Base-by-base conservation (phyloP, 2,329 filamentous ascomycete genomes). In the Diaporthe humulicola region DNA sequence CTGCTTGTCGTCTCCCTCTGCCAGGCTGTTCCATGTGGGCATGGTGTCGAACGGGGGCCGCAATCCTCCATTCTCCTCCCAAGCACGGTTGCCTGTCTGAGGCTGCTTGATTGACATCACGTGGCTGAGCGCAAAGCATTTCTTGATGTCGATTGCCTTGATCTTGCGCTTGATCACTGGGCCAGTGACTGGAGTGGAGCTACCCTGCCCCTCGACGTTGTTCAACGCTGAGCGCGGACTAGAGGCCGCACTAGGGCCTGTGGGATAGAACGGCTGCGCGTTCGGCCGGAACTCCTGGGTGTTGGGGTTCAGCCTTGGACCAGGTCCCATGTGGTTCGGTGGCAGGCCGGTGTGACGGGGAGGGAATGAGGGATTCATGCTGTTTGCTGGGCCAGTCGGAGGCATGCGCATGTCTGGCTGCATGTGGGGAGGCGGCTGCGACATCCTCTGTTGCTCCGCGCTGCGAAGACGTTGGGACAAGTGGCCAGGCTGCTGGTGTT, bases 11-110 rank as follows among this genome's bases (percentile, higher is more conserved):
- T 90, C 87, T 77, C 95, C 93, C 28, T 92, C 91, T 66, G 91
- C 86, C 33, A 92, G 85, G 75, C 92, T 91, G 76, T 93, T 92
- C 96, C 97, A 99, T 0, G 93, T 96, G 0, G 95, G 95, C 15
- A 89, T 87, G 1, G 97, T 98, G 79, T 95, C 93, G 83, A 93
- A 98, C 5, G 96, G 92, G 38, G 93, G 93, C 50, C 93, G 93
- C 71, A 98, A 90, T n/a, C 95, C 95, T 61, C 92, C 93, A 80
- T 97, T 98, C 74, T 92, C 90, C 48, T 91, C 88, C 87, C 93
- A 95, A 77, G 93, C 91, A 78, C 88, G 87, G 22, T 50, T 71
- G 33, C 85, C 88, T 28, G 69, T 15, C 74, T 87, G 84, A 0
- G 87, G 86, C 1, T 90, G 88, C 73, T 86, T 85, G 64, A 91